Evolutionary conservation across 345 rosid species (phyloP).

Genomic region (Brassica juncea): DNA sequence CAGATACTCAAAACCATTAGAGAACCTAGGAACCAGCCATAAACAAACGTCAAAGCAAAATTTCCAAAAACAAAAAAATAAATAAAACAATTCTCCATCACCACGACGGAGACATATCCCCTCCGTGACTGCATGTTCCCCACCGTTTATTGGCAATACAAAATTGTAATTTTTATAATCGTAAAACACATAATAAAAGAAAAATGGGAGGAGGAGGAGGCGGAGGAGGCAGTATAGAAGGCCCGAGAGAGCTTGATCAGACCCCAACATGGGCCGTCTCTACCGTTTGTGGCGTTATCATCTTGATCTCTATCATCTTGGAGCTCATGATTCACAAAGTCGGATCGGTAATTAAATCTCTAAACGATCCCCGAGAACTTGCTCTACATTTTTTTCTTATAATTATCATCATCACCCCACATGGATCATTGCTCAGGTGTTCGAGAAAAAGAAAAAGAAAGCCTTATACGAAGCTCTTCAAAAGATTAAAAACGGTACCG

Average conservation of each 20-base stretch:
- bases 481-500: constrained; percentile 75
- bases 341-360: constrained; percentile 48
- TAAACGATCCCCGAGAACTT: background rate
- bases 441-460: constrained; percentile 51
- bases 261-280: constrained; percentile 99
- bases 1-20: constrained; percentile 35
- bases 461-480: constrained; percentile 83
- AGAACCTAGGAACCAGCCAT: constrained; percentile 12
- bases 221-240: background rate
- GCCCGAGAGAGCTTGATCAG: constrained; percentile 76
- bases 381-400: background rate
- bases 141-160: constrained; percentile 18
- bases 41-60: constrained; percentile 2
- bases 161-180: background rate
- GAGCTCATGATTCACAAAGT: constrained; percentile 63
- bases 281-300: constrained; percentile 62
- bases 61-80: background rate
- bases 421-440: constrained; percentile 44
- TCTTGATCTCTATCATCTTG: constrained; percentile 65
- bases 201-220: constrained; percentile 42
- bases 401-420: background rate
- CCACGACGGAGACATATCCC: constrained; percentile 30
- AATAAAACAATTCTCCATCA: background rate
- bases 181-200: background rate
- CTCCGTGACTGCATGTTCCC: constrained; percentile 18